phyloP scores from a whole-genome alignment of 2,329 filamentous ascomycete species.

The Aspergillus fischeri region DNA sequence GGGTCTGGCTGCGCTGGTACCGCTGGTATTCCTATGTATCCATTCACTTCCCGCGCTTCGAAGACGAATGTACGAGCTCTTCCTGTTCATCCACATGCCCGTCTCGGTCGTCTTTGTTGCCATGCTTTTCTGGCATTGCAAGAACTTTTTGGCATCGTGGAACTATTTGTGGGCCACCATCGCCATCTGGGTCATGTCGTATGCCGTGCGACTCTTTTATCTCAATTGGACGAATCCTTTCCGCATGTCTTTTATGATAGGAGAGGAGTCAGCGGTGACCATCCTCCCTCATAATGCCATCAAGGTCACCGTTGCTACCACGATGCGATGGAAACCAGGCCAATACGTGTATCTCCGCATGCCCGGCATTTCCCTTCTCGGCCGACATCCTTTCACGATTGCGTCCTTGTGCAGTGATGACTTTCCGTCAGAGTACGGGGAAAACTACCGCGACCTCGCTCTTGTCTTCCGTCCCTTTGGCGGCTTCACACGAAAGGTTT shows the following conservation, averaged over 20 bases:
- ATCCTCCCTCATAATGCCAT: slow-evolving; percentile 90
- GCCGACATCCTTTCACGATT: slow-evolving; percentile 95
- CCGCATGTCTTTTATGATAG: slow-evolving; percentile 75
- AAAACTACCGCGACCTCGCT: slow-evolving; percentile 81
- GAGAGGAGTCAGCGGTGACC: slow-evolving; percentile 85
- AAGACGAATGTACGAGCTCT: slow-evolving; percentile 76
- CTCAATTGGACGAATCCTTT: slow-evolving; percentile 86
- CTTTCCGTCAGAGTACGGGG: slow-evolving; percentile 86
- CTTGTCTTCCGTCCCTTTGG: slow-evolving; percentile 88
- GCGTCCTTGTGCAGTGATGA: slow-evolving; percentile 88
- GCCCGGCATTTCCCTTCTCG: slow-evolving; percentile 83
- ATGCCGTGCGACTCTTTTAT: slow-evolving; percentile 71
- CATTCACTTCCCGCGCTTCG: slow-evolving; percentile 78
- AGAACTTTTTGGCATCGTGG: slow-evolving; percentile 89
- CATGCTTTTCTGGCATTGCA: slow-evolving; percentile 92
- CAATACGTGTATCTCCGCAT: slow-evolving; percentile 95
- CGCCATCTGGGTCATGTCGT: slow-evolving; percentile 73
- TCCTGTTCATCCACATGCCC: slow-evolving; percentile 76
- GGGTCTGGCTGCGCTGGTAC: slow-evolving; percentile 72
- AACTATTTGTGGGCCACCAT: slow-evolving; percentile 78
- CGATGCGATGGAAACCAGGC: slow-evolving; percentile 86
- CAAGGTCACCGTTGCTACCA: slow-evolving; percentile 90
- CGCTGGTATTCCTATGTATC: slow-evolving; percentile 75
- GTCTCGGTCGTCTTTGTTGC: slow-evolving; percentile 75
- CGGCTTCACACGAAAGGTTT: slow-evolving; percentile 81